phyloP scores from a whole-genome alignment of 1,139 yeast genomes.

The Scheffersomyces illinoinensis region DNA sequence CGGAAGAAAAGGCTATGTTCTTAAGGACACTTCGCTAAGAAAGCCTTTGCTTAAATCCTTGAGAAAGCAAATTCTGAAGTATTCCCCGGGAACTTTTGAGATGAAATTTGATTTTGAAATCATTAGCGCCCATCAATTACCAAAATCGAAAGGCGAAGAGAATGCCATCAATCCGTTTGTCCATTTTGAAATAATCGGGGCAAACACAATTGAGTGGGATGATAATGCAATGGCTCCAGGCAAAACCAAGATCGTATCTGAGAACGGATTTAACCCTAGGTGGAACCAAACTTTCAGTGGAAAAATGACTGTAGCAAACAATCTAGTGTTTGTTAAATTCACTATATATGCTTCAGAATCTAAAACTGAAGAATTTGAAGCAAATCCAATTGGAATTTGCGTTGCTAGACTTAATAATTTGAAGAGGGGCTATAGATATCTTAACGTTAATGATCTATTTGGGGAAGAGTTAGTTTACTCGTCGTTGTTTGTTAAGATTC shows the following conservation, averaged over 20 bases:
- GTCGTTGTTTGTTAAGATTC: conserved; percentile 62
- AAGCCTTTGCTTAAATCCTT: conserved; percentile 32
- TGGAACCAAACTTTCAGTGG: conserved; percentile 66
- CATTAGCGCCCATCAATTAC: conserved; percentile 84
- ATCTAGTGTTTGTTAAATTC: conserved; percentile 37
- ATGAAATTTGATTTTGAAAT: conserved; percentile 43
- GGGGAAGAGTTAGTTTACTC: conserved; percentile 87
- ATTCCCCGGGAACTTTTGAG: conserved; percentile 2
- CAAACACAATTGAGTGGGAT: conserved; percentile 25
- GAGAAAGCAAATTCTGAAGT: conserved; percentile 8
- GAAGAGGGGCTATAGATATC: conserved; percentile 76
- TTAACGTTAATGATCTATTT: conserved; percentile 69
- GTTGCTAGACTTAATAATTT: conserved; percentile 58
- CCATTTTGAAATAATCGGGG: conserved; percentile 56
- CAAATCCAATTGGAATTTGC: conserved; percentile 53
- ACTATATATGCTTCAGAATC: conserved; percentile 25
- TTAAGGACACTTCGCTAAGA: conserved; percentile 62
- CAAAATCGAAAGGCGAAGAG: conserved; percentile 53
- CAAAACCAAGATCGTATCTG: conserved; percentile 40
- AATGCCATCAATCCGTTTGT: conserved; percentile 58
- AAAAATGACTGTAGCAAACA: conserved; percentile 43
- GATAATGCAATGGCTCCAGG: conserved; percentile 10
- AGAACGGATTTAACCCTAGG: conserved; percentile 83
- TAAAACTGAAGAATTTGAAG: conserved; percentile 24
- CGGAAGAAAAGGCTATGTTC: conserved; percentile 67